Evolutionary conservation across 495 filamentous ascomycete species (phyloP).

Genomic region (Neurospora terricola): DNA sequence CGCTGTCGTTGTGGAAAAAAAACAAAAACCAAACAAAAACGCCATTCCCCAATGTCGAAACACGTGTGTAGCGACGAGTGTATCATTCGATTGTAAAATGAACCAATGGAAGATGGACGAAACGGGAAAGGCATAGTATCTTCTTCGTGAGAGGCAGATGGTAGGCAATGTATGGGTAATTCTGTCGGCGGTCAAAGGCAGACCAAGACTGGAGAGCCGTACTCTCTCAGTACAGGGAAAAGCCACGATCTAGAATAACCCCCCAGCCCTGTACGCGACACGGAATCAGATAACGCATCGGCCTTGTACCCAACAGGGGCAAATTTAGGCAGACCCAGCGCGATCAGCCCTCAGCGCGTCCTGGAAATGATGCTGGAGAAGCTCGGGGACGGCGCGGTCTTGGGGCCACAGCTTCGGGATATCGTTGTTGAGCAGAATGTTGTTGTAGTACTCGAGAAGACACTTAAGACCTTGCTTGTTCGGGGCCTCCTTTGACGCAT

Average conservation of each 20-base stretch:
- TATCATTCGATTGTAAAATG: neutral
- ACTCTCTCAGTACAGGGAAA: neutral
- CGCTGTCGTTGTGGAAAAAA: neutral
- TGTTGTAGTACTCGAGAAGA: constrained; percentile 21
- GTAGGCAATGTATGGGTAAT: neutral
- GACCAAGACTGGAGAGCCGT: neutral
- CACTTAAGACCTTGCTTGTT: constrained; percentile 13
- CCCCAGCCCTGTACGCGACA: neutral
- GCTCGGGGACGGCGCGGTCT: constrained; percentile 14
- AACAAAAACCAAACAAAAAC: neutral
- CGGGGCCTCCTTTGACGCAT: constrained; percentile 31
- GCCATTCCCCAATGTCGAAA: neutral
- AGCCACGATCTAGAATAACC: neutral
- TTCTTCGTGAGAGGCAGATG: neutral
- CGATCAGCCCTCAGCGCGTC: constrained; percentile 13
- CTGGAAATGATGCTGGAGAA: constrained; percentile 17
- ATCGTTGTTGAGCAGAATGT: constrained; percentile 13
- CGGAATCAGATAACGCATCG: neutral
- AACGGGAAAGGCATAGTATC: neutral
- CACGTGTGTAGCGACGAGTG: neutral
- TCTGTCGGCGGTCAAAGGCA: neutral
- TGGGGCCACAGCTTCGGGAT: constrained; percentile 21
- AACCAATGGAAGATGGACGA: neutral
- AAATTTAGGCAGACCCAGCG: neutral
- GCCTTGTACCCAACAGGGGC: neutral